These are phyloP conservation scores for Cavenderia fasciculata DNA, from an alignment of 78 protist species.

Conservation along the genomic window DNA sequence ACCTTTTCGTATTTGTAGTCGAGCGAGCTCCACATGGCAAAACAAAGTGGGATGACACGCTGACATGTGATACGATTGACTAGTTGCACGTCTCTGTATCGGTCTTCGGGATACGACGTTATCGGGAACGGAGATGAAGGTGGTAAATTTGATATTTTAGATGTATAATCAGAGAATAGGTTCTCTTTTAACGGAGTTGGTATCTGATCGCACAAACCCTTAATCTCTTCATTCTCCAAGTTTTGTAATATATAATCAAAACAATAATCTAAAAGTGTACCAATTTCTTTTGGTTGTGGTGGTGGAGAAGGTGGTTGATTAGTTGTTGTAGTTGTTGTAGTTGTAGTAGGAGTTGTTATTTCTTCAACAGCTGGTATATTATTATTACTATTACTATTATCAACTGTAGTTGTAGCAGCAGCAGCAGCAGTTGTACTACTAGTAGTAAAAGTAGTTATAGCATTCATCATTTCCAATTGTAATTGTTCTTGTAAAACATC, in stretches of 20 bases:
- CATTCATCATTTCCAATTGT: too few species aligned
- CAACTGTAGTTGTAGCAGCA: too few species aligned
- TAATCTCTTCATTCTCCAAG: conserved; percentile 26
- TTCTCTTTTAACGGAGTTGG: conserved; percentile 47
- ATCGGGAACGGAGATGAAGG: conserved; percentile 67
- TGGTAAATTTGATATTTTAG: conserved; percentile 32
- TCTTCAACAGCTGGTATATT: too few species aligned
- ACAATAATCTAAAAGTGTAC: conserved; percentile 10
- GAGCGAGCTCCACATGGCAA: conserved; percentile 80
- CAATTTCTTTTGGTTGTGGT: neutral
- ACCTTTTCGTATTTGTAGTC: conserved; percentile 72
- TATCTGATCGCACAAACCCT: neutral
- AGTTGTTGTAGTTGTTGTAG: neutral
- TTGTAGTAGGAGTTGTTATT: neutral
- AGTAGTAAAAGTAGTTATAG: too few species aligned
- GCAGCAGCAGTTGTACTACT: too few species aligned
- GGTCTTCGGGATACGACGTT: conserved; percentile 67
- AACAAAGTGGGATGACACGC: conserved; percentile 72
- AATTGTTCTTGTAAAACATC: too few species aligned
- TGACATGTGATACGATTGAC: conserved; percentile 75
- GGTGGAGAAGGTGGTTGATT: conserved; percentile 1
- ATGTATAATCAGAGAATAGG: conserved; percentile 39
- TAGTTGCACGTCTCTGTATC: conserved; percentile 70
- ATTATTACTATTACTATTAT: too few species aligned
- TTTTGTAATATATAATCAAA: conserved; percentile 37